Evolutionary conservation across 2,329 filamentous ascomycete species (phyloP).

Genomic region (Neofusicoccum sp.): DNA sequence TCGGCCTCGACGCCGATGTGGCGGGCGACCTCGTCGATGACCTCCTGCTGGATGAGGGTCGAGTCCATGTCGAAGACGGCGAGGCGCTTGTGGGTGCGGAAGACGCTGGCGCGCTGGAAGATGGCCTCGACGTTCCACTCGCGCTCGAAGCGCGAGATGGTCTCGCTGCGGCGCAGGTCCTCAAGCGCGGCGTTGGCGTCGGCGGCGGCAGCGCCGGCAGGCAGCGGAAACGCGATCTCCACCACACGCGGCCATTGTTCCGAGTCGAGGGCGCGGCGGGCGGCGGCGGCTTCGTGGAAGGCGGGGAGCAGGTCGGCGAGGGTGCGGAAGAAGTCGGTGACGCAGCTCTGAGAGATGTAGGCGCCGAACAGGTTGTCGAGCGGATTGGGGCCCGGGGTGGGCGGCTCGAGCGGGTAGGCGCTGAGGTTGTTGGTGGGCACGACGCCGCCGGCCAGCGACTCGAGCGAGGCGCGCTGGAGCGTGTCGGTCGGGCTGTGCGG

Average conservation of each 20-base stretch:
- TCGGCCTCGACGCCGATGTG: conserved; percentile 69
- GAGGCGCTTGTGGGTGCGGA: conserved; percentile 75
- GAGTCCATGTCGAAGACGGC: conserved; percentile 99
- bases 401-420: conserved; percentile 55
- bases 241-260: conserved; percentile 61
- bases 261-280: conserved; percentile 56
- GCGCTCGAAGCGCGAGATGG: conserved; percentile 75
- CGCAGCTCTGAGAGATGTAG: conserved; percentile 54
- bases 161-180: conserved; percentile 76
- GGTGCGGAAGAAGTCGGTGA: conserved; percentile 56
- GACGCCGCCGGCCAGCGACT: conserved; percentile 43
- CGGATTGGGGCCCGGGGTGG: conserved; percentile 53
- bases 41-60: conserved; percentile 94
- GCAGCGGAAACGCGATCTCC: conserved; percentile 63
- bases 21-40: conserved; percentile 91
- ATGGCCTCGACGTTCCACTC: conserved; percentile 88
- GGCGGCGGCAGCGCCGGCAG: conserved; percentile 30
- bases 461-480: conserved; percentile 33
- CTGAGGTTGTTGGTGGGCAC: conserved; percentile 52
- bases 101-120: conserved; percentile 70
- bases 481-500: conserved; percentile 33
- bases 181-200: conserved; percentile 53
- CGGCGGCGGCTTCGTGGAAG: conserved; percentile 49
- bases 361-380: conserved; percentile 55
- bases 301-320: conserved; percentile 50